Base-by-base conservation (phyloP, 352 stramenopile species). In the Phytophthora chlamydospora region DNA sequence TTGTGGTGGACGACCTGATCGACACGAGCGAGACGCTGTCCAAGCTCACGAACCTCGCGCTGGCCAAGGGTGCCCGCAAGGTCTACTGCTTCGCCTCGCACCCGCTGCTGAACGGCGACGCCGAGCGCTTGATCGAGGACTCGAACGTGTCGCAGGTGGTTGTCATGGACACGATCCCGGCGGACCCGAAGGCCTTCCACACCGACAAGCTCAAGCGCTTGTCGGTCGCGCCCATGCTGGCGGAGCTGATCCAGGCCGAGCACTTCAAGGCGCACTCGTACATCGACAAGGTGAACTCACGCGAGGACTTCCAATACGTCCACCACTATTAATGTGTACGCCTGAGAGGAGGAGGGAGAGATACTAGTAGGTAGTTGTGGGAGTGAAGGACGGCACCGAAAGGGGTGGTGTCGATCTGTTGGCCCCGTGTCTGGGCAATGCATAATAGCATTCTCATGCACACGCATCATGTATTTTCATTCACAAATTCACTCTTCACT, bases 1-100 rank as follows among this genome's bases (percentile, higher is more conserved):
- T 98, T 61, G 84, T 98, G 35, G 90, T 98, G 24, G 92, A 98
- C 66, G 91, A 98, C 68, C 76, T 98, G 49, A 83, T 98, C 38
- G 90, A 97, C 70, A 97, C 84, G 56, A 89, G 73, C 40, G 75
- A 80, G 53, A 96, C 88, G 29, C 71, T 98, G 13, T 73, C 73
- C 42, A 91, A 92, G 58, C 75, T 95, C n/a, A 90, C 83, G 17
- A 83, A 90, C 58, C 71, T 96, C 44, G 73, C 91, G 14, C 84
- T 93, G 47, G 75, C 88, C 42, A 87, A 83, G 53, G 92, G 92
- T 31, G 92, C 91, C 2, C 84, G 85, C 31, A 91, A 94, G 49
- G 79, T 97, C 14, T 96, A 94, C 75, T 91, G 85, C 74, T 97
- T 96, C 59, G 87, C 89, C 19, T 97, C 89, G 40, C 90, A 98